These are phyloP conservation scores for Neonectria coccinea DNA, from an alignment of 2,329 filamentous ascomycete species.

Conservation along the genomic window DNA sequence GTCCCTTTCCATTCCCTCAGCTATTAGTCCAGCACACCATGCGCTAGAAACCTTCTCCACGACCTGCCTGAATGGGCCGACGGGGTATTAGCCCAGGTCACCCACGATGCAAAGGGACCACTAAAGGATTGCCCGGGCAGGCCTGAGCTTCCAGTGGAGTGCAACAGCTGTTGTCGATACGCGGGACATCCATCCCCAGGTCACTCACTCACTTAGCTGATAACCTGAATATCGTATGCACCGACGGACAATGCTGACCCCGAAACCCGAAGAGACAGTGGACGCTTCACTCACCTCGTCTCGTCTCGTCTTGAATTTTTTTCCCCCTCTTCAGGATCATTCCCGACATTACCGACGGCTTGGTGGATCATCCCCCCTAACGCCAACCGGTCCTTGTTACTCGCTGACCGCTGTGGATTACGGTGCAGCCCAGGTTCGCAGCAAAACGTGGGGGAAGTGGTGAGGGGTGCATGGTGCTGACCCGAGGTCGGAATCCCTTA, in stretches of 20 bases:
- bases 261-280: background rate
- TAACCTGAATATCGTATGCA: background rate
- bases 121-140: constrained; percentile 7
- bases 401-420: background rate
- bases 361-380: constrained; percentile 21
- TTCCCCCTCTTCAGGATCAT: background rate
- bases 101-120: constrained; percentile 16
- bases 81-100: constrained; percentile 40
- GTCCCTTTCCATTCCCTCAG: constrained; percentile 5
- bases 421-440: constrained; percentile 14
- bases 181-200: too few species aligned
- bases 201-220: background rate
- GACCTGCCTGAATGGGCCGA: constrained; percentile 3
- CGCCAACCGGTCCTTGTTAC: background rate
- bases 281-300: too few species aligned
- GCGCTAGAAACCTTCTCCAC: background rate
- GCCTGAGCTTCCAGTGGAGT: constrained; percentile 3
- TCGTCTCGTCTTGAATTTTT: background rate
- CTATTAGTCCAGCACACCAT: background rate
- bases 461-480: constrained; percentile 27
- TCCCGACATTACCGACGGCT: constrained; percentile 22
- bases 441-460: constrained; percentile 29
- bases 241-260: background rate
- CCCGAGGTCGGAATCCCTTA: constrained; percentile 4
- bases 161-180: constrained; percentile 3